These are phyloP conservation scores for Neurospora tetrasperma DNA, from an alignment of 495 filamentous ascomycete species.

Conservation along the genomic window DNA sequence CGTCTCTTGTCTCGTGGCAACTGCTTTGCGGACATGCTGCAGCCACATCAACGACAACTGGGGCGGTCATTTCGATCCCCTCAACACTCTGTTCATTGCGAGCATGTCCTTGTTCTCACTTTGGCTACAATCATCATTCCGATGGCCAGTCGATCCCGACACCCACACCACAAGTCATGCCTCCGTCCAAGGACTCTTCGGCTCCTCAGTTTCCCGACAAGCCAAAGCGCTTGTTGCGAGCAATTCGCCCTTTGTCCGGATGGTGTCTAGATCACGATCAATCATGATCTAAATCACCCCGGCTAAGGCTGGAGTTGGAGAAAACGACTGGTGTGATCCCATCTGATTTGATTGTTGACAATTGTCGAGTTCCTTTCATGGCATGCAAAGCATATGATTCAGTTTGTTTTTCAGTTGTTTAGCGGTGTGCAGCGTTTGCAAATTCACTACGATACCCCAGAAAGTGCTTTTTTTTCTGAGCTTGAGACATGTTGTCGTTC, in stretches of 20 bases:
- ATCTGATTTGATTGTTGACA: not conserved
- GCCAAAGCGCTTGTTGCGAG: constrained; percentile 4
- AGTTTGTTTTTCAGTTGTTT: not conserved
- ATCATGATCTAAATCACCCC: not conserved
- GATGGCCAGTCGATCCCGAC: not conserved
- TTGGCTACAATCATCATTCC: not conserved
- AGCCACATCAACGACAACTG: not conserved
- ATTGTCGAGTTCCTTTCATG: not conserved
- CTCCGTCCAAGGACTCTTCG: not conserved
- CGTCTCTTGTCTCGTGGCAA: constrained; percentile 23
- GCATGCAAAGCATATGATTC: not conserved
- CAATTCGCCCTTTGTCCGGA: not conserved
- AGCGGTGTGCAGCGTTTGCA: not conserved
- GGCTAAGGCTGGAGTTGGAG: not conserved
- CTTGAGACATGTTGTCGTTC: not conserved
- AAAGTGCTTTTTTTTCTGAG: not conserved
- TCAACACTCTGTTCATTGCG: constrained; percentile 13
- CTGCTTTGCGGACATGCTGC: constrained; percentile 5
- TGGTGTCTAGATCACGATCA: not conserved
- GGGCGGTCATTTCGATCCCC: constrained; percentile 6
- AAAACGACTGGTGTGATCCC: not conserved
- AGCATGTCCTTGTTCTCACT: constrained; percentile 12
- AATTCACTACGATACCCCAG: not conserved
- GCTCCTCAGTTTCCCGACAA: constrained; percentile 3
- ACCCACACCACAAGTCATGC: not conserved